These are phyloP conservation scores for Sorghum bicolor DNA, from an alignment of 176 grass and related monocot species.

Conservation along the genomic window Sorghum_bicolor_NCBIv3 NC_012878.2:49824501-49825000, in stretches of 20 bases:
- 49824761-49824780: not conserved
- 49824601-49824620: not conserved
- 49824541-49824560: not conserved
- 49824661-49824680: not conserved
- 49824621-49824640: not conserved
- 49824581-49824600: constrained; percentile 32
- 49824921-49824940: not conserved
- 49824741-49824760: not conserved
- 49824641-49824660: not conserved
- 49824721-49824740: too few relatives aligned
- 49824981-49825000: too few relatives aligned
- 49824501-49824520: constrained; percentile 10
- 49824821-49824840: not conserved
- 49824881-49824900: too few relatives aligned
- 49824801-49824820: not conserved
- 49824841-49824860: not conserved
- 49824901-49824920: not conserved
- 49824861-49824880: too few relatives aligned
- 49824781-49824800: not conserved
- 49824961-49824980: not conserved
- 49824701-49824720: not conserved
- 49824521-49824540: constrained; percentile 3
- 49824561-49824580: constrained; percentile 34
- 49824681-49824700: not conserved
- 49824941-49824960: not conserved